Conservation (phyloP, 2,329 filamentous ascomycete genomes). For the Botrytis medusae region DNA sequence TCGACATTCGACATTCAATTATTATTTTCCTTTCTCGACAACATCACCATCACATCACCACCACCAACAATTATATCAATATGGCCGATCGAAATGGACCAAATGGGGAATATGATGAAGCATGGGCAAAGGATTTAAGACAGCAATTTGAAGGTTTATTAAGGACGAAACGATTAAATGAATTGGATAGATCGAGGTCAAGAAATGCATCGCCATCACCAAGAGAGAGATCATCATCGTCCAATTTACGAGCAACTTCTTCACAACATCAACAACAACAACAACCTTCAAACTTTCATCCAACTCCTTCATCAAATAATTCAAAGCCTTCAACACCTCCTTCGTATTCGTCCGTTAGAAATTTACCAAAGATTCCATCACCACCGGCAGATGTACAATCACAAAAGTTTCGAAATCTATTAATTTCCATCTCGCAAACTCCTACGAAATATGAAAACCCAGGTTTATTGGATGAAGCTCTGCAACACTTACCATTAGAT, state of each 20-base stretch:
- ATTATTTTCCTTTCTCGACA: background rate
- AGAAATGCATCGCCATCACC: slow-evolving; percentile 58
- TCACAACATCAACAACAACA: slow-evolving; percentile 22
- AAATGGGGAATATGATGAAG: slow-evolving; percentile 55
- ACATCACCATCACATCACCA: background rate
- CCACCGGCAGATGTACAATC: slow-evolving; percentile 71
- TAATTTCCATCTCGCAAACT: slow-evolving; percentile 82
- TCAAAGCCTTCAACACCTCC: slow-evolving; percentile 48
- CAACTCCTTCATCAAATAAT: slow-evolving; percentile 49
- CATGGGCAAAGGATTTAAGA: slow-evolving; percentile 76
- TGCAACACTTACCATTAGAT: slow-evolving; percentile 83
- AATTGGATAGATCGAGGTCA: slow-evolving; percentile 65
- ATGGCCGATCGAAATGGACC: slow-evolving; percentile 36
- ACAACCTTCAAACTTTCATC: slow-evolving; percentile 42
- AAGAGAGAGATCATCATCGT: slow-evolving; percentile 51
- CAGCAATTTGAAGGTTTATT: slow-evolving; percentile 84
- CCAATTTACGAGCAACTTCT: slow-evolving; percentile 45
- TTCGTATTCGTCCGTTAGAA: slow-evolving; percentile 60
- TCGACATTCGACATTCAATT: background rate
- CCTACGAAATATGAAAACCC: slow-evolving; percentile 97
- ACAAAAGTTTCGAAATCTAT: slow-evolving; percentile 75
- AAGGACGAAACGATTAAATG: slow-evolving; percentile 82
- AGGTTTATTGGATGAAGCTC: slow-evolving; percentile 85
- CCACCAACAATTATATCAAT: background rate
- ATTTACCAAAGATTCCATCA: slow-evolving; percentile 69